Evolutionary conservation across 2,329 filamentous ascomycete genomes (phyloP).

Genomic region (Geosmithia putterillii): DNA sequence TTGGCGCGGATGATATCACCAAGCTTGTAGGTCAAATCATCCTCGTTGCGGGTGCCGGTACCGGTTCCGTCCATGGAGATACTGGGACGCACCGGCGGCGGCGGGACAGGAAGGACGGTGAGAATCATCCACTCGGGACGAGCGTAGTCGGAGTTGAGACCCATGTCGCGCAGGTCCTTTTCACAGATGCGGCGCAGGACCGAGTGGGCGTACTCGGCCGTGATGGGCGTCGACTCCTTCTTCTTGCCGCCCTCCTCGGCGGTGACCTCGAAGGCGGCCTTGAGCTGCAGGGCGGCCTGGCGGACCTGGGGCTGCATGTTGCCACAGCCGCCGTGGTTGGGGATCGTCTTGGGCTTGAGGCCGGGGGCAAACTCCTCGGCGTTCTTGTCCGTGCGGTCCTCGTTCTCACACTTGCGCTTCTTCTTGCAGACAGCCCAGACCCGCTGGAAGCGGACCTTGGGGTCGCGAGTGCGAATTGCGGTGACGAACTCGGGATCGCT

Average conservation of each 20-base stretch:
- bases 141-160: conserved; percentile 87
- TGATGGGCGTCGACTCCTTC: conserved; percentile 71
- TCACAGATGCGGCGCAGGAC: conserved; percentile 79
- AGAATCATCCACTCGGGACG: conserved; percentile 98
- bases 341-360: conserved; percentile 35
- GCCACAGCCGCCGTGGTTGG: conserved; percentile 80
- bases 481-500: conserved; percentile 72
- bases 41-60: conserved; percentile 86
- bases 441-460: conserved; percentile 84
- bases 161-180: conserved; percentile 73
- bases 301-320: conserved; percentile 83
- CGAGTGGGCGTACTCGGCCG: conserved; percentile 70
- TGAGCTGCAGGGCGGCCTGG: conserved; percentile 74
- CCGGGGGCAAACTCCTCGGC: conserved; percentile 55
- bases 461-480: conserved; percentile 76
- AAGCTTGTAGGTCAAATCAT: conserved; percentile 98
- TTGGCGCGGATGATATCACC: conserved; percentile 98
- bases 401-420: conserved; percentile 73
- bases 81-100: conserved; percentile 89
- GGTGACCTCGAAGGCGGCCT: conserved; percentile 54
- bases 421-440: conserved; percentile 90
- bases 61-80: conserved; percentile 94
- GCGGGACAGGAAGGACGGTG: conserved; percentile 87
- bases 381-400: conserved; percentile 55
- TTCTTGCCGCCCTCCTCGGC: conserved; percentile 59